phyloP scores from a whole-genome alignment of 495 filamentous ascomycete genomes.

The Penicillium maclennaniae region DNA sequence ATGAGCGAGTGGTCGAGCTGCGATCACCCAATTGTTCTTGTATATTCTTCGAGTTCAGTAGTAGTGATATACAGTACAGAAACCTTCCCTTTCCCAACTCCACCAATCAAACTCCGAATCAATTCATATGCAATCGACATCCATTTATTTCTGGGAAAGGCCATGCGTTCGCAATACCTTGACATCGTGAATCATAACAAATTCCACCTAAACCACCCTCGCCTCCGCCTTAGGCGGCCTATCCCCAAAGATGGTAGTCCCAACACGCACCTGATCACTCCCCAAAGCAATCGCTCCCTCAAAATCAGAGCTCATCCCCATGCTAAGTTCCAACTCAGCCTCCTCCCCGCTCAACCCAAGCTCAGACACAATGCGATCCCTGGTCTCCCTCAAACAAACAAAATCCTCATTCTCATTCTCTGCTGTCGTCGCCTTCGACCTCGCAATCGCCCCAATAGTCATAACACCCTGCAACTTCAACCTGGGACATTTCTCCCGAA shows the following conservation, averaged over 20 bases:
- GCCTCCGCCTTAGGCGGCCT: slow-evolving; percentile 71
- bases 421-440: slow-evolving; percentile 62
- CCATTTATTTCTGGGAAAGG: too few relatives aligned
- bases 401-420: slow-evolving; percentile 94
- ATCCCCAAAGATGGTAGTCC: slow-evolving; percentile 87
- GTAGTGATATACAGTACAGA: slow-evolving; percentile 19
- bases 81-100: background rate
- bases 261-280: slow-evolving; percentile 90
- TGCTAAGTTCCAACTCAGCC: slow-evolving; percentile 58
- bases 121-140: too few relatives aligned
- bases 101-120: background rate
- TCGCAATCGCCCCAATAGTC: slow-evolving; percentile 93
- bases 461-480: slow-evolving; percentile 79
- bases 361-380: slow-evolving; percentile 57
- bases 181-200: slow-evolving; percentile 16
- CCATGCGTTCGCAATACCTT: slow-evolving; percentile 7
- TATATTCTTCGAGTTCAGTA: slow-evolving; percentile 10
- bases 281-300: slow-evolving; percentile 83
- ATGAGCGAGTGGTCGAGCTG: slow-evolving; percentile 16
- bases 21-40: slow-evolving; percentile 14
- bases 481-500: slow-evolving; percentile 65
- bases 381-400: slow-evolving; percentile 57
- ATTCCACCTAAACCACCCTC: slow-evolving; percentile 29
- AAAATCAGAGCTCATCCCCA: slow-evolving; percentile 93
- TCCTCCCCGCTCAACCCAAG: slow-evolving; percentile 40